Evolutionary conservation across 805 yeast genomes (phyloP).

Genomic region (Candida germanica): DNA sequence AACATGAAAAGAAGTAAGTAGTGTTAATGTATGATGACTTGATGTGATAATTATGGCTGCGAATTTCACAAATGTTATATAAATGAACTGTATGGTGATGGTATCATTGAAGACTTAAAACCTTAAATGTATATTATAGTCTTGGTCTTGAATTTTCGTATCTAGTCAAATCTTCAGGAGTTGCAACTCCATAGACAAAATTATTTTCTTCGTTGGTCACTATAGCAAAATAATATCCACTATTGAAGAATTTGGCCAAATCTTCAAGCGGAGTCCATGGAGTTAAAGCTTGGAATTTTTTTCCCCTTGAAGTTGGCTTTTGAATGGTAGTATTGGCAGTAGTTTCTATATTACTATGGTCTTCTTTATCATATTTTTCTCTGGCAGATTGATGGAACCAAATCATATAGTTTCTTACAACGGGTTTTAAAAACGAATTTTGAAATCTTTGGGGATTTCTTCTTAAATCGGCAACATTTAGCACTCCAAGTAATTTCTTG

Average conservation of each 20-base stretch:
- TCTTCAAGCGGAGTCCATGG: slow-evolving; percentile 55
- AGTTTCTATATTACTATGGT: slow-evolving; percentile 3
- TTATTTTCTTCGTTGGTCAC: slow-evolving; percentile 50
- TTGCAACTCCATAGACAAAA: slow-evolving; percentile 59
- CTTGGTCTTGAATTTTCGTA: slow-evolving; percentile 45
- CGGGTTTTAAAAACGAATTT: slow-evolving; percentile 22
- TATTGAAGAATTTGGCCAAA: slow-evolving; percentile 47
- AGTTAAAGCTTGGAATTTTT: slow-evolving; percentile 44
- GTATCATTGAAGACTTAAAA: no score
- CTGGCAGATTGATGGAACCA: slow-evolving; percentile 42
- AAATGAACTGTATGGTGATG: no score
- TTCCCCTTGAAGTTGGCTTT: slow-evolving; percentile 25
- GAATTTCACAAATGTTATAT: no score
- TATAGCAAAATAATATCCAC: slow-evolving; percentile 54
- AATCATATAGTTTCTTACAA: slow-evolving; percentile 35
- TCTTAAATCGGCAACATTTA: slow-evolving; percentile 42
- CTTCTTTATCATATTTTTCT: slow-evolving; percentile 27
- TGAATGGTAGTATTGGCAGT: slow-evolving; percentile 25
- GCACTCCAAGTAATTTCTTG: slow-evolving; percentile 47
- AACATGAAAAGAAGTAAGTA: slow-evolving; percentile 16
- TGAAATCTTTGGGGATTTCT: slow-evolving; percentile 24
- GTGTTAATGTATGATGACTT: background rate
- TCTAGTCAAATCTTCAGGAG: slow-evolving; percentile 44
- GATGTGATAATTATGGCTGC: background rate
- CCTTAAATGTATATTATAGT: no score